phyloP scores from a whole-genome alignment of 2,329 filamentous ascomycete genomes.

The Fonsecaea pedrosoi region DNA sequence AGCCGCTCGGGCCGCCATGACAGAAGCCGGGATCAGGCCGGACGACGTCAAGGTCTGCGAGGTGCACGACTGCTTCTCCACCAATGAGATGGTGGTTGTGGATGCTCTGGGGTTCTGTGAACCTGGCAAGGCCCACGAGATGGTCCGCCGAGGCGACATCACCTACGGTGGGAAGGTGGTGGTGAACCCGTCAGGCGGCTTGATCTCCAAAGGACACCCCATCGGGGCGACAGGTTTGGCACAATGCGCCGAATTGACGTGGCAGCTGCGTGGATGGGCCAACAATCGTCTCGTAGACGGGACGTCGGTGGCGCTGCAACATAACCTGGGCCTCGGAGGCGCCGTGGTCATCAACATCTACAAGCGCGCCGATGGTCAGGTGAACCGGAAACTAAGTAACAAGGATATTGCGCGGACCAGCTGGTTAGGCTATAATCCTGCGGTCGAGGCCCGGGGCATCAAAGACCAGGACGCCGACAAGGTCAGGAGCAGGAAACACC shows the following conservation, averaged over 20 bases:
- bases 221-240: constrained; percentile 83
- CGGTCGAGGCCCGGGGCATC: constrained; percentile 84
- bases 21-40: constrained; percentile 71
- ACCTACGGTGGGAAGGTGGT: constrained; percentile 82
- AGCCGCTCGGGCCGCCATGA: constrained; percentile 72
- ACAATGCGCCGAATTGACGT: constrained; percentile 92
- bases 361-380: constrained; percentile 74
- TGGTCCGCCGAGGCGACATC: constrained; percentile 85
- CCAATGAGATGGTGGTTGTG: constrained; percentile 90
- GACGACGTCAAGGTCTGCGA: constrained; percentile 83
- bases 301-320: constrained; percentile 80
- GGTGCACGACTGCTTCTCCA: constrained; percentile 94
- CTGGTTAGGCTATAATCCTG: constrained; percentile 87
- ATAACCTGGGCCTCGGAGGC: constrained; percentile 90
- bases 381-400: constrained; percentile 50
- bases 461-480: constrained; percentile 74
- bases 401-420: constrained; percentile 69
- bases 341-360: constrained; percentile 92
- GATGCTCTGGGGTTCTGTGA: constrained; percentile 82
- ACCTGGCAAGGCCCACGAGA: constrained; percentile 85
- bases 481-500: constrained; percentile 72
- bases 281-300: constrained; percentile 75
- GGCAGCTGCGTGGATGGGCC: constrained; percentile 95
- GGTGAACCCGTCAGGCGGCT: constrained; percentile 89
- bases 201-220: constrained; percentile 95